These are phyloP conservation scores for Botrytis deweyae DNA, from an alignment of 2,329 filamentous ascomycete species.

Conservation along the genomic window DNA sequence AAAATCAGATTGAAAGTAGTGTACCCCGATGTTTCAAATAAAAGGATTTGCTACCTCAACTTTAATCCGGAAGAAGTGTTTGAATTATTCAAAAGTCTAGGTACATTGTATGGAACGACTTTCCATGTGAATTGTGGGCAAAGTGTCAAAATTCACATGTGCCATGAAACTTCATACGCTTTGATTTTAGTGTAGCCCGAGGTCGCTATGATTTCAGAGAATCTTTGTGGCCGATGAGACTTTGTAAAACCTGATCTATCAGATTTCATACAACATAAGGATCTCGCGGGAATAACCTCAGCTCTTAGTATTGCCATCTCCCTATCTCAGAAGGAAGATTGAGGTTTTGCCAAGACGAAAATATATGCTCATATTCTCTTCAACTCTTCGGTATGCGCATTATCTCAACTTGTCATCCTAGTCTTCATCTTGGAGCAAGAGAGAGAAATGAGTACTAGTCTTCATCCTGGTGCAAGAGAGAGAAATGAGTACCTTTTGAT, in stretches of 20 bases:
- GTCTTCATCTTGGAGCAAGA: neutral
- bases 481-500: neutral
- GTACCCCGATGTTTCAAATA: neutral
- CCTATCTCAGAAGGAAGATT: neutral
- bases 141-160: neutral
- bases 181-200: neutral
- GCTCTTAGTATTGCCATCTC: neutral
- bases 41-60: neutral
- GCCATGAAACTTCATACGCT: neutral
- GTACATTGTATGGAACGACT: neutral
- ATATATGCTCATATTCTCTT: conserved; percentile 5
- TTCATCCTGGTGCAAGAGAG: neutral
- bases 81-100: neutral
- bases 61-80: neutral
- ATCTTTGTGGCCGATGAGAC: neutral
- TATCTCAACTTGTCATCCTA: neutral
- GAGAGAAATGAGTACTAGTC: neutral
- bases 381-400: neutral
- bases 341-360: conserved; percentile 12
- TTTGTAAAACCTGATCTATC: neutral
- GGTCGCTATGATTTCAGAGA: neutral
- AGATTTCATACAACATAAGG: neutral
- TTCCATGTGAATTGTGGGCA: neutral
- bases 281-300: neutral
- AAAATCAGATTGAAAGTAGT: neutral